These are phyloP conservation scores for Phycomyces nitens DNA, from an alignment of 192 early-diverging fungal species.

Conservation along the genomic window DNA sequence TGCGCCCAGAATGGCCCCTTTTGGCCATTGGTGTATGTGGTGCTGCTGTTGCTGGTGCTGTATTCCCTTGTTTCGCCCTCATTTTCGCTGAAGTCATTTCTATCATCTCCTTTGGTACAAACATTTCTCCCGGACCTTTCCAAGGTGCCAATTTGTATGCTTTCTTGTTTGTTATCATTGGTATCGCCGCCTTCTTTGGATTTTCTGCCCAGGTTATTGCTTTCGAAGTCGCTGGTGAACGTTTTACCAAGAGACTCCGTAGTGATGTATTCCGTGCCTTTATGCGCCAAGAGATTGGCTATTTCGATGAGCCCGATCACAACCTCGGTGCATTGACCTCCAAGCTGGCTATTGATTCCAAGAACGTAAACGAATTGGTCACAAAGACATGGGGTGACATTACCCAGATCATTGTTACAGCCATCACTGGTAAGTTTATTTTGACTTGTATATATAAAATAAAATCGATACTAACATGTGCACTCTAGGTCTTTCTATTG, in stretches of 20 bases:
- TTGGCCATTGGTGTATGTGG: constrained; percentile 57
- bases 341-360: constrained; percentile 78
- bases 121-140: constrained; percentile 27
- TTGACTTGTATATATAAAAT: background rate
- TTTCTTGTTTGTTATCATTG: constrained; percentile 32
- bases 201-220: constrained; percentile 11
- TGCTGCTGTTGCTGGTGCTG: constrained; percentile 63
- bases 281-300: constrained; percentile 81
- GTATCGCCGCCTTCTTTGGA: constrained; percentile 16
- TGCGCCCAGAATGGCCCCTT: constrained; percentile 50
- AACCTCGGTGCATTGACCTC: constrained; percentile 76
- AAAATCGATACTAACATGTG: background rate
- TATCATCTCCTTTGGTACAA: constrained; percentile 28
- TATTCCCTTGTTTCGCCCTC: constrained; percentile 78
- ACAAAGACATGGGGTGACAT: constrained; percentile 46
- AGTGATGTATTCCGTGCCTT: constrained; percentile 60
- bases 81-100: constrained; percentile 45
- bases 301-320: constrained; percentile 77
- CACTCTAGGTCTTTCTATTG: constrained; percentile 43
- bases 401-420: constrained; percentile 32
- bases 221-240: constrained; percentile 30
- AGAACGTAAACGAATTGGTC: constrained; percentile 49
- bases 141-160: constrained; percentile 28
- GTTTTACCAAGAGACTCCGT: constrained; percentile 25
- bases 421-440: constrained; percentile 21